Evolutionary conservation across 345 rosid species (phyloP).

Genomic region (Ailanthus altissimus): DNA sequence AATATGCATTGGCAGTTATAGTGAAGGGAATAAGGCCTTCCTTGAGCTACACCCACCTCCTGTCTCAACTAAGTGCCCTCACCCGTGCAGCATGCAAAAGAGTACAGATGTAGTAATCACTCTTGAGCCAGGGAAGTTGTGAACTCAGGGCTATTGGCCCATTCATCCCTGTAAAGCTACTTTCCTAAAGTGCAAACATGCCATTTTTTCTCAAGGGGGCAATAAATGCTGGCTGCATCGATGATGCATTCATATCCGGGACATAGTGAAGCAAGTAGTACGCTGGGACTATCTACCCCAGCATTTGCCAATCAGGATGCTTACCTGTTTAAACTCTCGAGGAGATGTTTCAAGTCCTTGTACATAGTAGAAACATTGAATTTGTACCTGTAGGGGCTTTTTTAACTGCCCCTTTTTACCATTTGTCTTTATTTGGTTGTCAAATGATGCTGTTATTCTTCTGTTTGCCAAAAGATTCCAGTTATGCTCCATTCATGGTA

Average conservation of each 20-base stretch:
- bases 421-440: neutral
- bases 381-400: neutral
- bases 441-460: neutral
- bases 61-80: slow-evolving; percentile 43
- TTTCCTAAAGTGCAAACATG: neutral
- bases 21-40: slow-evolving; percentile 54
- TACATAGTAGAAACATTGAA: neutral
- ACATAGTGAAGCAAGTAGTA: neutral
- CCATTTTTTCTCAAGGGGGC: slow-evolving; percentile 4
- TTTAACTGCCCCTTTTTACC: neutral
- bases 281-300: neutral
- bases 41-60: slow-evolving; percentile 54
- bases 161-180: neutral
- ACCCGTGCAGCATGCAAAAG: slow-evolving; percentile 36
- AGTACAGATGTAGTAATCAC: slow-evolving; percentile 18
- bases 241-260: neutral
- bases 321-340: neutral
- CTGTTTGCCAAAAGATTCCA: neutral
- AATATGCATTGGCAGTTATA: slow-evolving; percentile 59
- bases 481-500: neutral
- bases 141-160: neutral
- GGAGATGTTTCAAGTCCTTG: neutral
- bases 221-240: neutral
- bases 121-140: slow-evolving; percentile 12
- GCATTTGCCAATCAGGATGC: neutral